Evolutionary conservation across 257 asterid species (phyloP), one percentile per base, ranked within the genome.

Genomic region (Thymus mandschuricus): DNA sequence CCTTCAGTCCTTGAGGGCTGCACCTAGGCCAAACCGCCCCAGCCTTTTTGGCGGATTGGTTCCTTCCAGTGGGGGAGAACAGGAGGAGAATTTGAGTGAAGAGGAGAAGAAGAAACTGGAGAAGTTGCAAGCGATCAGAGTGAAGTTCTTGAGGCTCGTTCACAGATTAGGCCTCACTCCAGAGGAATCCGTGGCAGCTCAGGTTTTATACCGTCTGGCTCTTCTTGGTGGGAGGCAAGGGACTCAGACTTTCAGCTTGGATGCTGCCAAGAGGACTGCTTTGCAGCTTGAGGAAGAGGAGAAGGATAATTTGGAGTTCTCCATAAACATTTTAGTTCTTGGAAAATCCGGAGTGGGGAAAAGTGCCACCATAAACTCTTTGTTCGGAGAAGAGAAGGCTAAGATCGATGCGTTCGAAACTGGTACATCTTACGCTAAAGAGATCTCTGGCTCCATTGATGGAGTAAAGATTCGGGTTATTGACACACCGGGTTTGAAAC

Each of bases 271-370:
- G 83, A 80, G 75, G 62, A 85, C 61, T 41, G 96, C 96, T 11
- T 44, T 79, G 75, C 85, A 89, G 82, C 96, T 94, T 5, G 98
- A 94, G 82, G 69, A 83, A 27, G 89, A 70, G 55, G 86, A 74
- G 57, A 78, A 60, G 45, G 89, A 85, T 60, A 81, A 77, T 76
- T 58, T 93, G 83, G 88, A 91, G 71, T 89, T 93, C 78, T 89
- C 96, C 46, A 64, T 93, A 27, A 86, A 85, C 86, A 85, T 94
- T 52, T 81, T 89, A 78, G 96, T 83, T 81, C 83, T 94, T 79
- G 98, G 98, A 75, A 94, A 94, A 76, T 85, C 89, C 56, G 98
- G 98, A 38, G 96, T 89, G 80, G 98, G 97, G 61, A 94, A 94
- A 69, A 94, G 98, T 52, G 91, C 98, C 50, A 94, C 96, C 44